phyloP scores from a whole-genome alignment of 805 yeast species.

The Danielia reshetovae region DNA sequence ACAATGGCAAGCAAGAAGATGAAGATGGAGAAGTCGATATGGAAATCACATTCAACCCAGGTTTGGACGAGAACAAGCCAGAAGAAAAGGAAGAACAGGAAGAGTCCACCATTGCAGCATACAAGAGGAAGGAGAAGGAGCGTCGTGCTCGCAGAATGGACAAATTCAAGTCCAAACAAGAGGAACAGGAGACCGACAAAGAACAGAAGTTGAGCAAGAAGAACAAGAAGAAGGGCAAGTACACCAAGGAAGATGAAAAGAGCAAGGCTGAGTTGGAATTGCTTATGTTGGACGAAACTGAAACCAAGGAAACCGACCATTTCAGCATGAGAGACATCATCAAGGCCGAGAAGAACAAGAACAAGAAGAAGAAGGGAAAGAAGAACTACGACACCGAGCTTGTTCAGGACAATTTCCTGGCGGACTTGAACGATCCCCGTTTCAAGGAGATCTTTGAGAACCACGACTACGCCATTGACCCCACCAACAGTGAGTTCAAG shows the following conservation, averaged over 20 bases:
- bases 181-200: conserved; percentile 44
- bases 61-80: conserved; percentile 40
- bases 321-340: conserved; percentile 76
- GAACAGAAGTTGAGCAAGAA: conserved; percentile 25
- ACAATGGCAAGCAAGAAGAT: conserved; percentile 22
- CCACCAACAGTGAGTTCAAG: conserved; percentile 85
- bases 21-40: conserved; percentile 74
- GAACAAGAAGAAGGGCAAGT: conserved; percentile 7
- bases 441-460: conserved; percentile 79
- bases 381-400: conserved; percentile 50
- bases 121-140: conserved; percentile 87
- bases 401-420: conserved; percentile 48
- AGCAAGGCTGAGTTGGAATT: conserved; percentile 67
- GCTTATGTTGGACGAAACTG: conserved; percentile 62
- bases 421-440: conserved; percentile 80
- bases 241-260: conserved; percentile 16
- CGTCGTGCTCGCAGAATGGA: conserved; percentile 84
- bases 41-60: conserved; percentile 96
- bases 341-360: conserved; percentile 67
- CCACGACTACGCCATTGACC: conserved; percentile 92
- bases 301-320: conserved; percentile 44
- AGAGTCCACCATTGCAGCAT: conserved; percentile 72
- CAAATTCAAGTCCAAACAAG: conserved; percentile 58
- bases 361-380: conserved; percentile 40
- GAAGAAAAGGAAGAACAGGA: conserved; percentile 38